phyloP scores from a whole-genome alignment of 352 stramenopile genomes.

The Pythium biforme region DNA sequence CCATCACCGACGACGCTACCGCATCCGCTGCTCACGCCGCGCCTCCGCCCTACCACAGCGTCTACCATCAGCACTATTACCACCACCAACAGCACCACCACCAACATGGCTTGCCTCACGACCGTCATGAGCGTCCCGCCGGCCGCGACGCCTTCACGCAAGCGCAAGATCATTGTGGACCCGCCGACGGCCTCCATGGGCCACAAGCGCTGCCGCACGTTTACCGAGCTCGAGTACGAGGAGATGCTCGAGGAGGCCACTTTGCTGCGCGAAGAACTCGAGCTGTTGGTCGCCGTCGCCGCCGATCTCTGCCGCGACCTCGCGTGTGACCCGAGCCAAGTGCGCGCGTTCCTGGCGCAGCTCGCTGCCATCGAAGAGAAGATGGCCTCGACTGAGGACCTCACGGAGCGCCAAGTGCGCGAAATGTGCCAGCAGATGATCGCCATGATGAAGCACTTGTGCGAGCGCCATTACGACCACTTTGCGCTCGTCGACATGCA shows the following conservation, averaged over 20 bases:
- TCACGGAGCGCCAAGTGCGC: conserved; percentile 57
- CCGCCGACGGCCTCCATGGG: conserved; percentile 13
- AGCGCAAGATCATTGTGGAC: conserved; percentile 30
- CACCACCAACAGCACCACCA: not conserved
- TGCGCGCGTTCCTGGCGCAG: conserved; percentile 30
- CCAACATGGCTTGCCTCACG: conserved; percentile 13
- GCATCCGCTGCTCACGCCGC: conserved; percentile 16
- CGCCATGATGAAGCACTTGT: conserved; percentile 73
- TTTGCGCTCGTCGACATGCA: conserved; percentile 78
- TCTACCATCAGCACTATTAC: too few species aligned
- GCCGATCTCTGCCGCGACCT: conserved; percentile 59
- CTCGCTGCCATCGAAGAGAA: conserved; percentile 48
- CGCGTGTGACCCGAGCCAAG: conserved; percentile 31
- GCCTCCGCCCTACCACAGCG: conserved; percentile 6
- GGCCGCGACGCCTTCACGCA: conserved; percentile 13
- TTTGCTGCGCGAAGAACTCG: conserved; percentile 64
- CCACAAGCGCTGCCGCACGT: conserved; percentile 55
- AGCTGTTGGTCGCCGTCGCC: conserved; percentile 61
- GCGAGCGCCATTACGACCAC: conserved; percentile 57
- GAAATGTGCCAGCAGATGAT: conserved; percentile 71
- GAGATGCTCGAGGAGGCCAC: conserved; percentile 69
- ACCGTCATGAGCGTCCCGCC: conserved; percentile 12
- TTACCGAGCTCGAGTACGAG: conserved; percentile 73
- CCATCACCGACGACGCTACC: conserved; percentile 4
- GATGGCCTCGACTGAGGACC: conserved; percentile 43